Conservation (phyloP, 129 eudicot species). For the Heracleum sosnowskyi region DNA sequence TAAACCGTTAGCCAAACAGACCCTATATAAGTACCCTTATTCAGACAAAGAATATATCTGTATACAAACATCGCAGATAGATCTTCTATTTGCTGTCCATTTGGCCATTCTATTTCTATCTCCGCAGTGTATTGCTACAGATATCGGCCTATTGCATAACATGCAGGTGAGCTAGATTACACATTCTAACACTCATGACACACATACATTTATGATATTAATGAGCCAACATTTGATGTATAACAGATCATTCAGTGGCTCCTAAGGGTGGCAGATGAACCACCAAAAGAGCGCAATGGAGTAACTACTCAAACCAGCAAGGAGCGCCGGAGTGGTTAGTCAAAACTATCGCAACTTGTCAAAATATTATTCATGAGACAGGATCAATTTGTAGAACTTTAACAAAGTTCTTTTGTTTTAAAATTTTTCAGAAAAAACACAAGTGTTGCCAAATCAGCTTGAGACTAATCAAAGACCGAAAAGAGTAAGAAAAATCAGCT, state of each 20-base stretch:
- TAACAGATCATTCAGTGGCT: constrained; percentile 51
- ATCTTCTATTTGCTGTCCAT: constrained; percentile 57
- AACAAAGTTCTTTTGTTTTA: not conserved
- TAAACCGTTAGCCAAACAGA: too few relatives aligned
- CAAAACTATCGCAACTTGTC: not conserved
- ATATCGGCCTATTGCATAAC: too few relatives aligned
- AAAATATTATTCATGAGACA: not conserved
- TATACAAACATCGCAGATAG: constrained; percentile 61
- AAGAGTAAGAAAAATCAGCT: constrained; percentile 13
- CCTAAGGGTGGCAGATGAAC: constrained; percentile 34
- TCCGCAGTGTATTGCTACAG: not conserved
- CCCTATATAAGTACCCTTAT: constrained; percentile 7
- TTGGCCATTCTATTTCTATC: constrained; percentile 29
- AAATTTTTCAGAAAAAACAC: constrained; percentile 17
- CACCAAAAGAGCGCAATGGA: constrained; percentile 18
- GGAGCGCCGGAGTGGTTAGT: constrained; percentile 15
- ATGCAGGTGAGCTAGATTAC: too few relatives aligned
- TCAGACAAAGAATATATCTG: constrained; percentile 33
- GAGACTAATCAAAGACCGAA: constrained; percentile 13
- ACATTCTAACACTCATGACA: not conserved
- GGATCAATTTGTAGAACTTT: not conserved
- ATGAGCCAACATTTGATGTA: constrained; percentile 29
- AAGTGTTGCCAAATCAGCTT: constrained; percentile 3
- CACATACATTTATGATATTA: not conserved
- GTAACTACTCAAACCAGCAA: too few relatives aligned